Evolutionary conservation across 2,329 filamentous ascomycete genomes (phyloP), one percentile per base, ranked within the genome.

Genomic region (Fusarium cyanostomum): DNA sequence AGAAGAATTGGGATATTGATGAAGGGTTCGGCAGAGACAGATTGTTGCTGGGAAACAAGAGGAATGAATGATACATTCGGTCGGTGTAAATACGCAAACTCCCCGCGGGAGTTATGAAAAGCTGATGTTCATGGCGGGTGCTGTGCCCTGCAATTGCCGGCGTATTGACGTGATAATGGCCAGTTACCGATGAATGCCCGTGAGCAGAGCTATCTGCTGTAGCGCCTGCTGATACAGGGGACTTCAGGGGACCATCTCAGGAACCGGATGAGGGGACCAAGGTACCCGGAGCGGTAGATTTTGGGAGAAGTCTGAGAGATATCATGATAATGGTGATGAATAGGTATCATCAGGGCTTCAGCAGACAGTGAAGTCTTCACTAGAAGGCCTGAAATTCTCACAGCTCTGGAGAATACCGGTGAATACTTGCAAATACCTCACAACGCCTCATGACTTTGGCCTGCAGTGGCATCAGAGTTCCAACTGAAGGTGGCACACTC

Each of bases 111-210:
- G 45, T n/a, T 43, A 21, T 42, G 35, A 42, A 27, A 31, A 41
- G 30, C 34, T 41, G 27, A 51, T 26, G 13, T 26, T 18, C 34
- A 37, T 41, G 53, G 39, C 38, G 21, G 50, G 31, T 43, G 41
- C 51, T 56, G 53, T 56, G 50, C 35, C 50, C 48, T 66, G 62
- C 35, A 54, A 64, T 51, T 56, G 45, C 48, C 44, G 51, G 54
- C 42, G 28, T 48, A 43, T 66, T 66, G 59, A 51, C 50, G 55
- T 52, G 62, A 64, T 41, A 60, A 61, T 43, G 48, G 59, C 31
- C 56, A 66, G 53, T 66, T 42, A 56, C 33, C 34, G 41, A 55
- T 39, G 46, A 26, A 51, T 16, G 48, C 27, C 48, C 48, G 48
- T 51, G 37, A 41, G 37, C 37, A 43, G 39, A 41, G 28, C 37